Base-by-base conservation (phyloP, 1,284 basidiomycete genomes). In the Sporisorium scitamineum region DNA sequence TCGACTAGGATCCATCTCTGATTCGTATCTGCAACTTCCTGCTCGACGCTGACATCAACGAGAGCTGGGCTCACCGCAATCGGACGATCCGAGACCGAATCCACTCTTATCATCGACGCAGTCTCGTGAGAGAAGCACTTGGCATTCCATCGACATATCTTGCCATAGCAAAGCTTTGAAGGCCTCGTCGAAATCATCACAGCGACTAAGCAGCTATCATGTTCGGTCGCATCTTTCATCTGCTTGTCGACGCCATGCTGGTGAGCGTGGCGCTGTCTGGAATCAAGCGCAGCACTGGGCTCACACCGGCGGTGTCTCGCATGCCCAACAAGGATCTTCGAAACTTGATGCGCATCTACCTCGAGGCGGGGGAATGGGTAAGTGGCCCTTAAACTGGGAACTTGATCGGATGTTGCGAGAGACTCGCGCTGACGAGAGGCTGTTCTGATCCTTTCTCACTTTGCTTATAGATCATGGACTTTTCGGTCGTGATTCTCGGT, bases 301-400 rank as follows among this genome's bases (percentile, higher is more conserved):
- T 85, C 20, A 83, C 83, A 14, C 73, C 80, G 5, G 73, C 81
- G 8, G 56, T 85, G 1, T 61, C 64, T 5, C 54, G 70, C 11
- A 73, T 85, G 50, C 80, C 80, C 9, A 80, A 81, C 70, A 80
- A 80, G 47, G 84, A 85, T 42, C 41, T 84, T 7, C 76, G 83
- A 50, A 79, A 84, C 56, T 44, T 84, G 32, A 59, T 84, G 61
- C 66, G 80, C 32, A 71, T 78, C 45, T 85, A 82, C 48, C 61
- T 85, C 31, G 84, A 85, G 57, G 78, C 82, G 29, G 84, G 84
- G 37, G 84, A 85, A 69, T 85, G 84, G 84, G 81, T 84, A 60
- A 67, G 82, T 78, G 14, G 29, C 8, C 1, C 32, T 16, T 26
- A 13, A 34, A n/a, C 27, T 32, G 27, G 9, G 20, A 31, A 29